Conservation (phyloP, 192 early-diverging fungal species). For the Jimgerdemannia flammicorona region DNA sequence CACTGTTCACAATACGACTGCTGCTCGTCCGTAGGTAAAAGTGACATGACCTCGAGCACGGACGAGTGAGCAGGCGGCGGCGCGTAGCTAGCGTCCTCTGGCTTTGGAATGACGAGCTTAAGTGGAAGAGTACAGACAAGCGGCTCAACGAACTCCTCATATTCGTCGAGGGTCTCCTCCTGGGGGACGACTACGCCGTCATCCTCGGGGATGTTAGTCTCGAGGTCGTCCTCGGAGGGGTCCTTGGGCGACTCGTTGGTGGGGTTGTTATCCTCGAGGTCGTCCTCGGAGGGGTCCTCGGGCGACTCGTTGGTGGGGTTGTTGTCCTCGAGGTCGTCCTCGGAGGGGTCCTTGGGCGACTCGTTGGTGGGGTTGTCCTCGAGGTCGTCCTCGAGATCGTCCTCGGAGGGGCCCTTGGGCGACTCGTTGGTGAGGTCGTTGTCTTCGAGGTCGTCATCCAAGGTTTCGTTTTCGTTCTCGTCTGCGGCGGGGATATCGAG, state of each 20-base stretch:
- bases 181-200: neutral
- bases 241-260: neutral
- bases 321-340: neutral
- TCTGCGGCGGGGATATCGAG: neutral
- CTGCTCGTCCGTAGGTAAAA: constrained; percentile 10
- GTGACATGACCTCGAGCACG: constrained; percentile 9
- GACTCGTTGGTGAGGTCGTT: neutral
- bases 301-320: neutral
- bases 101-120: constrained; percentile 10
- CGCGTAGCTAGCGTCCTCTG: constrained; percentile 22
- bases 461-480: neutral
- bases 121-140: constrained; percentile 14
- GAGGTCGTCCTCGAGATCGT: neutral
- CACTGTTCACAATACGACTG: constrained; percentile 21
- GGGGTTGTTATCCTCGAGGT: neutral
- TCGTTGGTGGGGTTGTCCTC: neutral
- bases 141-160: neutral
- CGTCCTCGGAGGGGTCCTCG: neutral
- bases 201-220: neutral
- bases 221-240: neutral
- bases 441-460: neutral
- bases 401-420: neutral
- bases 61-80: constrained; percentile 18
- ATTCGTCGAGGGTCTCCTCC: neutral
- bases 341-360: neutral